Conservation (phyloP, 2,329 filamentous ascomycete species). For the Rhynchosporium agropyri region DNA sequence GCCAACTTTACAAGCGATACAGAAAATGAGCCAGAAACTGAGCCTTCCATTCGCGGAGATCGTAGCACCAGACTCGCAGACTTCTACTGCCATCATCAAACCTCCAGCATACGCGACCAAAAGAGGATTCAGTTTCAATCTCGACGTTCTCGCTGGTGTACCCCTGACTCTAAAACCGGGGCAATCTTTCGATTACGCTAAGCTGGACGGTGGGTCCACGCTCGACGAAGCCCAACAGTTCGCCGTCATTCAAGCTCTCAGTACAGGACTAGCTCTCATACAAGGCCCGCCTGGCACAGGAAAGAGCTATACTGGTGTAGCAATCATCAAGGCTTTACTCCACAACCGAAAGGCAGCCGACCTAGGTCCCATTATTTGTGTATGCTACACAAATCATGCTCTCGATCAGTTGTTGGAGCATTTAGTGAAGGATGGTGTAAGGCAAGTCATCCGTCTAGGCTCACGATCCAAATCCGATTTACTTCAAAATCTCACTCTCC, state of each 20-base stretch:
- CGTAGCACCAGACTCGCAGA: constrained; percentile 44
- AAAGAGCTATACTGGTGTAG: constrained; percentile 63
- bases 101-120: constrained; percentile 55
- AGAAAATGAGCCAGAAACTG: constrained; percentile 51
- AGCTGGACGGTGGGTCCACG: constrained; percentile 38
- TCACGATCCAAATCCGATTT: constrained; percentile 35
- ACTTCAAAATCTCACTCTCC: constrained; percentile 33
- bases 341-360: constrained; percentile 45
- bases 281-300: constrained; percentile 74
- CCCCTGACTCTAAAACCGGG: constrained; percentile 39
- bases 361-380: constrained; percentile 54
- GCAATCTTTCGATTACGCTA: constrained; percentile 39
- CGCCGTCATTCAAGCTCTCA: constrained; percentile 57
- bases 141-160: constrained; percentile 40
- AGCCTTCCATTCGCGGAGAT: constrained; percentile 54
- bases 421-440: constrained; percentile 35
- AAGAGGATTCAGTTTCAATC: constrained; percentile 53
- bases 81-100: constrained; percentile 39
- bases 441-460: constrained; percentile 35
- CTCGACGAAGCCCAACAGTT: constrained; percentile 56
- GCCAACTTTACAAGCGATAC: constrained; percentile 58
- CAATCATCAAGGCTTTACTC: constrained; percentile 59
- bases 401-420: constrained; percentile 42
- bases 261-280: constrained; percentile 59
- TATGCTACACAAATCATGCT: constrained; percentile 44